Evolutionary conservation across 768 basidiomycete genomes (phyloP).

Genomic region (Termitomyces sp.): DNA sequence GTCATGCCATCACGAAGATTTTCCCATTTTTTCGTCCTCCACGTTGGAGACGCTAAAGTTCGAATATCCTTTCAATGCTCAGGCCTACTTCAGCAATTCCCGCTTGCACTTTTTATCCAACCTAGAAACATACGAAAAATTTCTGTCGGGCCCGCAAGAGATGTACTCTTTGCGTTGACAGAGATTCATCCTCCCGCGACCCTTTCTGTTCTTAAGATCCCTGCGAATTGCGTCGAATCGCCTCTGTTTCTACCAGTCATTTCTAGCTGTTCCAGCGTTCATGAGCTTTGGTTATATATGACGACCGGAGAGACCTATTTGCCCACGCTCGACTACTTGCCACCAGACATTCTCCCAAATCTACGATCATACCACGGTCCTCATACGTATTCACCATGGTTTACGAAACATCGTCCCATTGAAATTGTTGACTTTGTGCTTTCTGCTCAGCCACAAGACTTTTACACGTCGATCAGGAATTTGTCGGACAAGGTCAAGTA

Average conservation of each 20-base stretch:
- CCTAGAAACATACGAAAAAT: slow-evolving; percentile 8
- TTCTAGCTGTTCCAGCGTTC: slow-evolving; percentile 2
- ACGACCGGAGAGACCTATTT: slow-evolving; percentile 5
- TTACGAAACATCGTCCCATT: slow-evolving; percentile 8
- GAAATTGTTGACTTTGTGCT: slow-evolving; percentile 9
- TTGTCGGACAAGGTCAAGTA: slow-evolving; percentile 8
- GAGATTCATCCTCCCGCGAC: slow-evolving; percentile 1
- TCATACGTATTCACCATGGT: slow-evolving; percentile 10
- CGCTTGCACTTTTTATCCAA: slow-evolving; percentile 9
- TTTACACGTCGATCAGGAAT: slow-evolving; percentile 1
- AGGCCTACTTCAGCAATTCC: slow-evolving; percentile 2
- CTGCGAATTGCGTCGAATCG: slow-evolving; percentile 11
- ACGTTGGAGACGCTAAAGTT: slow-evolving; percentile 9
- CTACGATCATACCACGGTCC: slow-evolving; percentile 13
- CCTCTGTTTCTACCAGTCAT: slow-evolving; percentile 9
- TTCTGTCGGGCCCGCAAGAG: slow-evolving; percentile 8
- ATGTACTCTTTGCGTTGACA: slow-evolving; percentile 9
- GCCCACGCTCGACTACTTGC: slow-evolving; percentile 11
- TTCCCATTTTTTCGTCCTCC: slow-evolving; percentile 7
- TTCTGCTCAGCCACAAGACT: slow-evolving; percentile 8
- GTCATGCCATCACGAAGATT: slow-evolving; percentile 4
- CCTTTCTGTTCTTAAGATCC: slow-evolving; percentile 13
- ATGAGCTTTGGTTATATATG: slow-evolving; percentile 11
- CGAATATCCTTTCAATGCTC: slow-evolving; percentile 11
- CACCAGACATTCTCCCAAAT: slow-evolving; percentile 12